Base-by-base conservation (phyloP, 2,329 filamentous ascomycete genomes). In the Colletotrichum salicis region DNA sequence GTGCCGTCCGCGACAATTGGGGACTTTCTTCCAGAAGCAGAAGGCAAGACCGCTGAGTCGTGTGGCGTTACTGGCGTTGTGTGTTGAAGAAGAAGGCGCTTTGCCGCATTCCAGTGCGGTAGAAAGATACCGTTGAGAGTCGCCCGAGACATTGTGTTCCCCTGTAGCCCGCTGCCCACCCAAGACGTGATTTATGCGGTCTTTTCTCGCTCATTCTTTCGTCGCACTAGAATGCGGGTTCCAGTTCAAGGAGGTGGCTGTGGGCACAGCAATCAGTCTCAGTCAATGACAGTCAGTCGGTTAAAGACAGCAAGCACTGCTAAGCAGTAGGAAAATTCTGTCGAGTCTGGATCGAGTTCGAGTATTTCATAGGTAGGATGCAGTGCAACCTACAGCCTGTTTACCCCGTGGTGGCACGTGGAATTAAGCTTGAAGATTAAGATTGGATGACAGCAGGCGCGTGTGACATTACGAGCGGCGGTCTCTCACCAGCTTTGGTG, bases 381-480 rank as follows among this genome's bases (percentile, higher is more conserved):
- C 27, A 48, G 3, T 51, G 41, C 41, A 51, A 51, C 29, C 13
- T 13, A 22, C 24, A 19, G 7, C 45, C 29, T 31, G 45, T 35
- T 52, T 22, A 22, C 59, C 4, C 29, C 15, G 48, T 51, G 29
- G 3, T 31, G 6, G 22, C 59, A 70, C 65, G 70, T 70, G 65
- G 65, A 70, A 70, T 56, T 72, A 72, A 72, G 70, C 70, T 70
- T 64, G 70, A 70, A 48, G 59, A 35, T 37, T 70, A 64, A 70
- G 70, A 72, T 70, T 72, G 65, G 70, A 70, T 60, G 70, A 72
- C 60, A 61, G 54, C 55, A 57, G 31, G 66, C 70, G 66, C 59
- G 59, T 72, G 65, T 37, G 65, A 64, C 60, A 69, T 69, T 69
- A 12, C 58, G 68, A 62, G 57, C 41, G 33, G 64, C 58, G 27